These are phyloP conservation scores for Moesziomyces sp. DNA, from an alignment of 1,284 basidiomycete species.

Conservation along the genomic window DNA sequence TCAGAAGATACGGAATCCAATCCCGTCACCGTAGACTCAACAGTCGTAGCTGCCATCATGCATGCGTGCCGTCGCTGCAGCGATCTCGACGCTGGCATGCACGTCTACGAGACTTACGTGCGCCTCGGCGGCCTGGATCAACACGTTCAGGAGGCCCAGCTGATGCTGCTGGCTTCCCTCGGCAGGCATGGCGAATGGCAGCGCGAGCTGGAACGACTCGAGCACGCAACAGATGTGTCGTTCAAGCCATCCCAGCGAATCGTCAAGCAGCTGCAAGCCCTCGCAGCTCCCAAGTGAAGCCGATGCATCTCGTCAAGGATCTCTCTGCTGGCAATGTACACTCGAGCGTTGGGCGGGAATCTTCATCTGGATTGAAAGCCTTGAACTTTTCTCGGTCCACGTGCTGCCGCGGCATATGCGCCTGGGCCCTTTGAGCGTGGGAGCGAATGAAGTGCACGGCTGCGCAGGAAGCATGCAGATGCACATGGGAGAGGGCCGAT, in stretches of 20 bases:
- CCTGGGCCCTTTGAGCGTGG: too few species aligned
- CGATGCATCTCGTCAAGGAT: too few species aligned
- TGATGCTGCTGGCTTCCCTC: slow-evolving; percentile 22
- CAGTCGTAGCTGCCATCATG: slow-evolving; percentile 19
- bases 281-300: slow-evolving; percentile 1
- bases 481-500: too few species aligned
- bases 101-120: slow-evolving; percentile 15
- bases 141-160: slow-evolving; percentile 16
- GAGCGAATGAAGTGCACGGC: too few species aligned
- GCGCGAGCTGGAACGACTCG: slow-evolving; percentile 12
- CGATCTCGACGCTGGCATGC: slow-evolving; percentile 17
- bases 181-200: slow-evolving; percentile 14
- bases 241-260: slow-evolving; percentile 11
- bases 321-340: background rate
- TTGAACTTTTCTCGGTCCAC: too few species aligned
- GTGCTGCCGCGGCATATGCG: too few species aligned
- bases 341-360: background rate
- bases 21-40: slow-evolving; percentile 12
- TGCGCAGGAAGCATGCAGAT: too few species aligned
- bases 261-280: slow-evolving; percentile 11
- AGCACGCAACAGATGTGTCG: background rate
- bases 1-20: background rate
- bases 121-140: slow-evolving; percentile 6
- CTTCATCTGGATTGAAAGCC: background rate
- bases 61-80: slow-evolving; percentile 23